Conservation (phyloP, 345 rosid genomes). For the Arabidopsis suecica region DNA sequence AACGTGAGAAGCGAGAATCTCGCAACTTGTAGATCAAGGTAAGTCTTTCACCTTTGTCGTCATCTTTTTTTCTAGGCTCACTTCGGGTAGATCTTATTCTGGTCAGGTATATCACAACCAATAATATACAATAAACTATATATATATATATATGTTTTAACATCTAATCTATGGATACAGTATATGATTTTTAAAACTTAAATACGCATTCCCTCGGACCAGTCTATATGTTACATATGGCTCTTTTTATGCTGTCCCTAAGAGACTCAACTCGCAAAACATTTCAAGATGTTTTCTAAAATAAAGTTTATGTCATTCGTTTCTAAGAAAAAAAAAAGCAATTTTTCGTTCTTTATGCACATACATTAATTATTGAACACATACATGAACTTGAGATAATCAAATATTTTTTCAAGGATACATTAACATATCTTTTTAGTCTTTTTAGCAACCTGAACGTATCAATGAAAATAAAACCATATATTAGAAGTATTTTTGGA, state of each 20-base stretch:
- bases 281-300: background rate
- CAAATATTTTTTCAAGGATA: no score
- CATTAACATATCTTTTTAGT: no score
- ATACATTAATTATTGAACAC: no score
- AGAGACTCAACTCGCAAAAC: background rate
- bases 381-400: no score
- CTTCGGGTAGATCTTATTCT: constrained; percentile 38
- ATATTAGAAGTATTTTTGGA: background rate
- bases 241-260: background rate
- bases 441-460: no score
- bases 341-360: background rate
- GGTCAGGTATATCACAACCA: constrained; percentile 38
- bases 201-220: background rate
- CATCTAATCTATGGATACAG: background rate
- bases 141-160: background rate
- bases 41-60: constrained; percentile 30
- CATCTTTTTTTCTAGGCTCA: constrained; percentile 21
- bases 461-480: no score
- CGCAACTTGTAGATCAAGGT: constrained; percentile 35
- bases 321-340: background rate
- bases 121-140: constrained; percentile 6
- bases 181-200: background rate
- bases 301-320: background rate
- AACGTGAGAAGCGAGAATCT: constrained; percentile 44
- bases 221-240: background rate